phyloP scores from a whole-genome alignment of 116 monocot genomes.

The Dioscorea cayenensis region DNA sequence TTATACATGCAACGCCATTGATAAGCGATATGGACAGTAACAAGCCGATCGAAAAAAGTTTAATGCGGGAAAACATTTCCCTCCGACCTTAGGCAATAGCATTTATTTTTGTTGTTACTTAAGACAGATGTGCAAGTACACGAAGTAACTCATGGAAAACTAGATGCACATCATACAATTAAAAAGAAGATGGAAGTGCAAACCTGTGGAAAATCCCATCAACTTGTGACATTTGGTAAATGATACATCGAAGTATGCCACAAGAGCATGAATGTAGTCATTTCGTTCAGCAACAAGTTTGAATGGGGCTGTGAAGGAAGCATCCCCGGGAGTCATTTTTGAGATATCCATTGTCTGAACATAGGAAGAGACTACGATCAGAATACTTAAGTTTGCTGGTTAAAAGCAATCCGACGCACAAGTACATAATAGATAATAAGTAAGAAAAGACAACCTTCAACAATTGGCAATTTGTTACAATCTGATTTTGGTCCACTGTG shows the following conservation, averaged over 20 bases:
- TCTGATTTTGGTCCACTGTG: slow-evolving; percentile 86
- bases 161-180: background rate
- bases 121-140: no score
- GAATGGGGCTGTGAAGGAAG: slow-evolving; percentile 85
- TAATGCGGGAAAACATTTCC: no score
- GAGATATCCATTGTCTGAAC: slow-evolving; percentile 93
- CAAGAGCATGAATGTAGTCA: slow-evolving; percentile 93
- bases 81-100: no score
- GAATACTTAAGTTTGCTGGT: background rate
- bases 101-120: no score
- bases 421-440: background rate
- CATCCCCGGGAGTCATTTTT: slow-evolving; percentile 82
- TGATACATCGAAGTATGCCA: slow-evolving; percentile 94
- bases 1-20: no score
- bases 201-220: slow-evolving; percentile 94
- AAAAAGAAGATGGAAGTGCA: background rate
- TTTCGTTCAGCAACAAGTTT: slow-evolving; percentile 82
- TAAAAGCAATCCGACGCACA: background rate
- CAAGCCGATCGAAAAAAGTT: no score
- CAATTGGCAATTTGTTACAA: slow-evolving; percentile 80
- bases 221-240: slow-evolving; percentile 92
- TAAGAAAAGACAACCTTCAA: slow-evolving; percentile 52
- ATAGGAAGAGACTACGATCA: background rate
- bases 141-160: background rate
- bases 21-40: no score